Base-by-base conservation (phyloP, 2,329 filamentous ascomycete genomes). In the Sclerotinia sclerotiorum region DNA sequence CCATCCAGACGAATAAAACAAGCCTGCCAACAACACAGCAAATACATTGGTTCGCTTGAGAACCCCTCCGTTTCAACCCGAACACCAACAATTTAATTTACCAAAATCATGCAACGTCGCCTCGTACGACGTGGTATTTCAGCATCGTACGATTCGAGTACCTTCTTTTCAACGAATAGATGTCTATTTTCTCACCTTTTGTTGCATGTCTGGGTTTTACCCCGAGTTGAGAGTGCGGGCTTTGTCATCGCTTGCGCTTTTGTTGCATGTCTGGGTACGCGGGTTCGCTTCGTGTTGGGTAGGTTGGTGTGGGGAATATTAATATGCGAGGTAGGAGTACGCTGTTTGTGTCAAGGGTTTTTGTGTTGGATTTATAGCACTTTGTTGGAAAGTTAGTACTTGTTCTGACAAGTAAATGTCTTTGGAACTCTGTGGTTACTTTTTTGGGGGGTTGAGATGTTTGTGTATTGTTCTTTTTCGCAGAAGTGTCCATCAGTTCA, bases 171-270 rank as follows among this genome's bases (percentile, higher is more conserved):
- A 2, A n/a, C 29, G 10, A 35, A 56, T 7, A 39, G n/a, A n/a
- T 0, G 5, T 1, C 19, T 1, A n/a, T 11, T 24, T 39, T 29
- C 13, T 0, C 0, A 3, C 5, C 8, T 56, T 56, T 56, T 15
- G 29, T 24, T 35, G 2, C 1, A 56, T 13, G n/a, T 24, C 35
- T 42, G 35, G 21, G 10, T 54, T 54, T 19, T 54, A 54, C 51
- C 24, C 51, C 5, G 51, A 54, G 51, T 29, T 42, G 51, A 17
- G 21, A 10, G 29, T 17, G 19, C 24, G 8, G 15, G 27, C 11
- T 52, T 49, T 19, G 29, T 54, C 24, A 32, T 54, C 27, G 5
- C 1, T 29, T 54, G 21, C 19, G 5, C 3, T 3, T 24, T n/a
- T 54, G 27, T 29, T 54, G 27, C 51, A 54, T 17, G 27, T 54